Evolutionary conservation across 2,329 filamentous ascomycete genomes (phyloP).

Genomic region (Hymenoscyphus albidus): DNA sequence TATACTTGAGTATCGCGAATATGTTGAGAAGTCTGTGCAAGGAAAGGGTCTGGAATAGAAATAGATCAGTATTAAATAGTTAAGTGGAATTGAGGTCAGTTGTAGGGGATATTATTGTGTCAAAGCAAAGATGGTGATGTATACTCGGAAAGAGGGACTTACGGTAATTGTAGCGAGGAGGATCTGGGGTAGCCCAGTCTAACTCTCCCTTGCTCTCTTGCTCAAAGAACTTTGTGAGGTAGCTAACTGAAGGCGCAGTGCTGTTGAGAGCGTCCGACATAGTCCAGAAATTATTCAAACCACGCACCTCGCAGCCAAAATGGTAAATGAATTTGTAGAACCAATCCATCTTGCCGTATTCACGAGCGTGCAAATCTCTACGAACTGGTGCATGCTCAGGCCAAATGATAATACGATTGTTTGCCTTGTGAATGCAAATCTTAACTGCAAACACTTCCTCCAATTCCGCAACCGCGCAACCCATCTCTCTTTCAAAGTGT

Average conservation of each 20-base stretch:
- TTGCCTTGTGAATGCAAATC: too few relatives aligned
- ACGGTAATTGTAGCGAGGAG: not conserved
- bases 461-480: too few relatives aligned
- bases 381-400: too few relatives aligned
- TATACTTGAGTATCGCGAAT: not conserved
- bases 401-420: too few relatives aligned
- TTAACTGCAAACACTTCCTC: too few relatives aligned
- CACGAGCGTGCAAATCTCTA: too few relatives aligned
- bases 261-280: not conserved
- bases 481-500: too few relatives aligned
- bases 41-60: not conserved
- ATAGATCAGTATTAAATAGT: not conserved
- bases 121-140: not conserved
- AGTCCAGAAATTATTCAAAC: not conserved
- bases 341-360: not conserved
- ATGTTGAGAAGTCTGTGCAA: not conserved
- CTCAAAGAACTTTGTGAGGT: not conserved
- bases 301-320: not conserved
- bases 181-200: not conserved
- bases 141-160: not conserved
- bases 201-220: not conserved
- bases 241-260: not conserved
- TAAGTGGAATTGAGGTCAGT: not conserved
- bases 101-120: not conserved
- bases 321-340: not conserved